Conservation (phyloP, 2,329 filamentous ascomycete species). For the Daldinia sp. region DNA sequence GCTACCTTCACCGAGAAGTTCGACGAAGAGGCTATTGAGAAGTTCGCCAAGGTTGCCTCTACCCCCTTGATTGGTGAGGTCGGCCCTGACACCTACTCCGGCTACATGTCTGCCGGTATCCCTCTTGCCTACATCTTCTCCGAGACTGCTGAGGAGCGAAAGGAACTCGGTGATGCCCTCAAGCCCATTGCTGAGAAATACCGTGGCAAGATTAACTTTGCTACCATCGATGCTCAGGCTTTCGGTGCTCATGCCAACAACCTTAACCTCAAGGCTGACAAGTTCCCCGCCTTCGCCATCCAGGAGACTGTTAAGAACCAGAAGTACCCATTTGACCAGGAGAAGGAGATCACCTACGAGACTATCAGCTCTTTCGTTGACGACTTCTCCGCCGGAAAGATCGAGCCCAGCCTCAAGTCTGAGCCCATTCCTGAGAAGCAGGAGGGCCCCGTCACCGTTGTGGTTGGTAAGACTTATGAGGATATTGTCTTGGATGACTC, state of each 20-base stretch:
- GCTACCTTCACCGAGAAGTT: conserved; percentile 84
- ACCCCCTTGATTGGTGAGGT: conserved; percentile 95
- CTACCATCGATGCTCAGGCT: conserved; percentile 93
- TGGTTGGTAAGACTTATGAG: conserved; percentile 95
- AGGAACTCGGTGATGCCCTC: conserved; percentile 78
- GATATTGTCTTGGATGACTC: conserved; percentile 90
- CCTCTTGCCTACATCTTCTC: conserved; percentile 98
- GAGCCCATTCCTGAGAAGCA: conserved; percentile 95
- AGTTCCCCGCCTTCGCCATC: conserved; percentile 98
- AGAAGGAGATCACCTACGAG: conserved; percentile 78
- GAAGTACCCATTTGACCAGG: conserved; percentile 95
- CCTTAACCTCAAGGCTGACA: conserved; percentile 94
- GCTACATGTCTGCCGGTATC: conserved; percentile 92
- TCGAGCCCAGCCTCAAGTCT: conserved; percentile 97
- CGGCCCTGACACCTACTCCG: conserved; percentile 94
- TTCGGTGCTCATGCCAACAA: conserved; percentile 96
- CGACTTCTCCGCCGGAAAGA: conserved; percentile 85
- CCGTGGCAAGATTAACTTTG: conserved; percentile 96
- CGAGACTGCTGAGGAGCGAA: conserved; percentile 90
- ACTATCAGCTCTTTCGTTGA: conserved; percentile 85
- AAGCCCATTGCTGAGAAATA: conserved; percentile 91
- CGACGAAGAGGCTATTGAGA: conserved; percentile 80
- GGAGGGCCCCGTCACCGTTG: conserved; percentile 85
- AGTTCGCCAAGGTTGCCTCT: conserved; percentile 85
- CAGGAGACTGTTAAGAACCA: conserved; percentile 95